A percentile compares a stretch with the other conserved stretches of the same genome.
Conservation (phyloP, 1,284 basidiomycete genomes). For the Pseudozyma tsukubaensis region DNA sequence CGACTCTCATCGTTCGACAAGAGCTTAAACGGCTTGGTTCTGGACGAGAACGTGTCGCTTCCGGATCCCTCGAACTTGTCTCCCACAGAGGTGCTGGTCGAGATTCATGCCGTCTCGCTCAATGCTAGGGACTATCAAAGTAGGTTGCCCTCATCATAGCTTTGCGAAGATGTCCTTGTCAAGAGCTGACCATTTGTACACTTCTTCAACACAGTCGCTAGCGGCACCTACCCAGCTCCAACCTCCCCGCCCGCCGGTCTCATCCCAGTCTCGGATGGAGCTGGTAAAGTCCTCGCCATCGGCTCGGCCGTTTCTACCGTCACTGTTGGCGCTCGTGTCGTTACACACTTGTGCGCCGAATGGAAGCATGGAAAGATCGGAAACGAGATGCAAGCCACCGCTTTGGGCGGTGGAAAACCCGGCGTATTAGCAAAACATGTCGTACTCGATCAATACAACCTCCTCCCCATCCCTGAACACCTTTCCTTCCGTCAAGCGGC, state of each 20-base stretch:
- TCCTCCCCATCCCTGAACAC: conserved; percentile 39
- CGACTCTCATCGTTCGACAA: conserved; percentile 28
- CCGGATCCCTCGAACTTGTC: conserved; percentile 14
- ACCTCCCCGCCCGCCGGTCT: conserved; percentile 16
- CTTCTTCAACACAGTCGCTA: conserved; percentile 13
- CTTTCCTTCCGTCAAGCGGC: conserved; percentile 34
- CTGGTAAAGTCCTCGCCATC: conserved; percentile 26
- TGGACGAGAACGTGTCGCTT: conserved; percentile 17
- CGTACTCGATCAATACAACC: conserved; percentile 33
- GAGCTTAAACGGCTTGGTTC: conserved; percentile 25
- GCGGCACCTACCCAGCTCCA: conserved; percentile 39
- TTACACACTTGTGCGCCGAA: conserved; percentile 32
- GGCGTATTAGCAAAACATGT: conserved; percentile 34
- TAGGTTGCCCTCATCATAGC: background rate
- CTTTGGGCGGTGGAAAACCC: conserved; percentile 28
- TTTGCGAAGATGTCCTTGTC: background rate
- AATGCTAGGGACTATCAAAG: conserved; percentile 50
- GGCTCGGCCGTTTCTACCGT: conserved; percentile 23
- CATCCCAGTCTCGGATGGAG: conserved; percentile 41
- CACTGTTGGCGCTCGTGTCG: conserved; percentile 28
- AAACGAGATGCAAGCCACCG: conserved; percentile 39
- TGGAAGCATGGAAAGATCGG: conserved; percentile 42
- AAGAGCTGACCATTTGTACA: background rate
- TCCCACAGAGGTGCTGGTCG: conserved; percentile 25
- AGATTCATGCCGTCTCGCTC: conserved; percentile 39